phyloP scores from a whole-genome alignment of 495 filamentous ascomycete genomes.

The Thozetella sp. region DNA sequence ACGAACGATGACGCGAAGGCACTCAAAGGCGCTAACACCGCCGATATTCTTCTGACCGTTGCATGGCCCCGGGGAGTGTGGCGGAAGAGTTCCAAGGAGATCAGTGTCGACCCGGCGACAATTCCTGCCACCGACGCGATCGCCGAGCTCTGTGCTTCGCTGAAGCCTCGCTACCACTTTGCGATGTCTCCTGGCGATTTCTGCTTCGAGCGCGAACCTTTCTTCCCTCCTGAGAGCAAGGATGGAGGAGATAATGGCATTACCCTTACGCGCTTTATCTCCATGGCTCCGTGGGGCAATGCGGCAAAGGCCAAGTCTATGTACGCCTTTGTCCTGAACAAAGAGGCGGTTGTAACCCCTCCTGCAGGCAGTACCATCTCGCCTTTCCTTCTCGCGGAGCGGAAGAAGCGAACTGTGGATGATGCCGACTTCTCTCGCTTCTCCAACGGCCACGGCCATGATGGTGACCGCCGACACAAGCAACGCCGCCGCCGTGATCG shows the following conservation, averaged over 20 bases:
- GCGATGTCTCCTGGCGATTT: conserved; percentile 59
- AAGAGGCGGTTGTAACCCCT: conserved; percentile 53
- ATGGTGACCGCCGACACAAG: conserved; percentile 58
- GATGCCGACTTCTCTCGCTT: conserved; percentile 66
- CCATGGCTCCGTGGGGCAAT: conserved; percentile 77
- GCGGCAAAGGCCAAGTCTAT: conserved; percentile 76
- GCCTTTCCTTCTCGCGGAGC: conserved; percentile 53
- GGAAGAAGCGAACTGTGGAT: conserved; percentile 62
- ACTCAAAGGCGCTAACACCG: conserved; percentile 69
- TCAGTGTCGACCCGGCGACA: conserved; percentile 52
- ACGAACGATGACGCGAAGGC: conserved; percentile 73
- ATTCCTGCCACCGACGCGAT: conserved; percentile 48
- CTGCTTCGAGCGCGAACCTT: conserved; percentile 92
- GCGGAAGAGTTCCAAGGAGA: conserved; percentile 44
- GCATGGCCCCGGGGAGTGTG: conserved; percentile 80
- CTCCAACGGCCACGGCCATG: conserved; percentile 59
- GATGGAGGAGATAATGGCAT: conserved; percentile 39
- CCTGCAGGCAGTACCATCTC: conserved; percentile 71
- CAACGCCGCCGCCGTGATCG: conserved; percentile 44
- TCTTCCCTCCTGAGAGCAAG: conserved; percentile 61
- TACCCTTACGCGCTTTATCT: conserved; percentile 83
- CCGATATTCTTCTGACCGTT: conserved; percentile 84
- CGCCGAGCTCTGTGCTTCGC: conserved; percentile 70
- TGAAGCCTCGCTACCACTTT: conserved; percentile 91
- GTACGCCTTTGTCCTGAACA: conserved; percentile 84